phyloP scores from a whole-genome alignment of 208 protist genomes.

The Trypanosoma lewisi region DNA sequence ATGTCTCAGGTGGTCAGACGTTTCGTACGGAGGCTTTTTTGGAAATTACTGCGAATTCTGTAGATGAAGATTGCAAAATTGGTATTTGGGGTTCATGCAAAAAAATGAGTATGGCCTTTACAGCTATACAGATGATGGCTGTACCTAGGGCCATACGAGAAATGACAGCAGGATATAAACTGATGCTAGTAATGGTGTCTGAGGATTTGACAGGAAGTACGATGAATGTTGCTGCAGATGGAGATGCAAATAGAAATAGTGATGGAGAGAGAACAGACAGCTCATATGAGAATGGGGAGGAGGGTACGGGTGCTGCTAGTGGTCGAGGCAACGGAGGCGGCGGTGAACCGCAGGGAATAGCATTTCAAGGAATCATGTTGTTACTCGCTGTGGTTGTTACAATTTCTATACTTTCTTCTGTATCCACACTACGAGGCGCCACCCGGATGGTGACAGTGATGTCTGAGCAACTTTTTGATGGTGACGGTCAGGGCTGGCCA shows the following conservation, averaged over 20 bases:
- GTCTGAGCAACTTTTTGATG: constrained; percentile 3
- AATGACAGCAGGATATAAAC: constrained; percentile 74
- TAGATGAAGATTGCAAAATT: constrained; percentile 53
- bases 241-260: not conserved
- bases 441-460: constrained; percentile 28
- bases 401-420: constrained; percentile 47
- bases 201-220: constrained; percentile 45
- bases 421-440: constrained; percentile 37
- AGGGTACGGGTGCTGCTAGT: constrained; percentile 10
- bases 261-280: constrained; percentile 2
- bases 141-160: constrained; percentile 64
- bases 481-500: not conserved
- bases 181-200: constrained; percentile 74
- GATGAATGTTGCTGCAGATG: constrained; percentile 17
- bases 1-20: constrained; percentile 55
- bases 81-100: constrained; percentile 69
- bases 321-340: constrained; percentile 23
- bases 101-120: constrained; percentile 72
- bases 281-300: not conserved
- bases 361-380: constrained; percentile 66
- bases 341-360: constrained; percentile 26
- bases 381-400: constrained; percentile 60
- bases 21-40: constrained; percentile 78
- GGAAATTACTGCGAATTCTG: constrained; percentile 61
- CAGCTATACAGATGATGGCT: constrained; percentile 71